Base-by-base conservation (phyloP, 495 filamentous ascomycete species). In the Emericellopsis terricola region DNA sequence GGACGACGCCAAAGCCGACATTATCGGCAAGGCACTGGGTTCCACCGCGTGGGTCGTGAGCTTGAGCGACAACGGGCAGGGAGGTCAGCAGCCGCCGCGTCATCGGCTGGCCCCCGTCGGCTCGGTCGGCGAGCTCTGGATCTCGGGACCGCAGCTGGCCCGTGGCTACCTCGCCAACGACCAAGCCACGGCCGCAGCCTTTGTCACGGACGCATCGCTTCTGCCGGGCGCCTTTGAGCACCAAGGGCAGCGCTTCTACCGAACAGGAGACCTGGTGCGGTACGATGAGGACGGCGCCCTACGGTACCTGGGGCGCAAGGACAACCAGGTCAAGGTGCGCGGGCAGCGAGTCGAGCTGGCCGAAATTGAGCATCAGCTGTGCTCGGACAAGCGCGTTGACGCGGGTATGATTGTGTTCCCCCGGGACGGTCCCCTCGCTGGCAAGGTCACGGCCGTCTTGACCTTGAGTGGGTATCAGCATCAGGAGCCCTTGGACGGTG, bases 231-330 rank as follows among this genome's bases (percentile, higher is more conserved):
- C n/a, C n/a, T n/a, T n/a, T n/a, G n/a, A n/a, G n/a, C n/a, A n/a
- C n/a, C n/a, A n/a, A n/a, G n/a, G n/a, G n/a, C 8, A 18, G 6
- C 16, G 21, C 30, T 18, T 60, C 13, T 68, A 64, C 42, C 37
- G 44, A 31, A 71, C 65, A 2, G 64, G 65, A 2, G 59, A 69
- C 36, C 43, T 69, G 16, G 69, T 55, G 17, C 55, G 56, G 1
- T 65, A 60, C 40, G 59, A 59, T 13, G 18, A 27, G 2, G 50
- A 42, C 23, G 47, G 47, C 13, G 27, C n/a, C 8, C 24, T 49
- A 13, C 15, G 7, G 2, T 49, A 32, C 27, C n/a, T 53, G 21
- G 46, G 48, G 13, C 40, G 53, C 6, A 51, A 50, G 24, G 46
- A 55, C 18, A 28, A 29, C 15, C 53, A 57, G 36, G 40, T 53